Evolutionary conservation across 805 yeast genomes (phyloP).

Genomic region (Kregervanrija fluxuum): DNA sequence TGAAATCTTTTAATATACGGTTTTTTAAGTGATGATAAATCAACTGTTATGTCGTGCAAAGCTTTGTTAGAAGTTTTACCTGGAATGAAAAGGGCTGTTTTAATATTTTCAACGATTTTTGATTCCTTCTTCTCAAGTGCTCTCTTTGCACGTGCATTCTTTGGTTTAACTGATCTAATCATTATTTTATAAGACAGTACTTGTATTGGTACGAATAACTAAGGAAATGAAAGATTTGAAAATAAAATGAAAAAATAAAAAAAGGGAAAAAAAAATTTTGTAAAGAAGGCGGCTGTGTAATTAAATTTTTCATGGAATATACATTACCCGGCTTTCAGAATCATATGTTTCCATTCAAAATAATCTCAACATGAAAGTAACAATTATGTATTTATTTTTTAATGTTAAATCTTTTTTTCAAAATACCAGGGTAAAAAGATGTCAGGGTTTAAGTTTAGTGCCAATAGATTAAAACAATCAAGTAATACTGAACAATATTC

Average conservation of each 20-base stretch:
- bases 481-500: neutral
- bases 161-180: conserved; percentile 65
- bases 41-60: conserved; percentile 84
- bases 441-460: conserved; percentile 16
- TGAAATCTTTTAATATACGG: conserved; percentile 83
- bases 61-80: conserved; percentile 75
- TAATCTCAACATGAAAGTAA: no score
- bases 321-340: no score
- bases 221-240: no score
- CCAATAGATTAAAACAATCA: conserved; percentile 12
- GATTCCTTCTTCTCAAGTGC: conserved; percentile 86
- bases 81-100: conserved; percentile 85
- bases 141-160: conserved; percentile 92
- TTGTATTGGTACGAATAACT: no score
- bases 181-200: conserved; percentile 8
- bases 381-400: no score
- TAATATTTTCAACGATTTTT: conserved; percentile 81
- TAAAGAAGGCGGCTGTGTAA: no score
- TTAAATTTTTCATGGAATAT: no score
- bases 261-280: no score
- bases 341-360: no score
- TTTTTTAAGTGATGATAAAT: conserved; percentile 82
- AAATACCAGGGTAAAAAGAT: neutral
- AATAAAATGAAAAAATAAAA: no score
- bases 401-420: no score